These are phyloP conservation scores for Acanthamoeba triangularis DNA, from an alignment of 208 protist species.

Conservation along the genomic window DNA sequence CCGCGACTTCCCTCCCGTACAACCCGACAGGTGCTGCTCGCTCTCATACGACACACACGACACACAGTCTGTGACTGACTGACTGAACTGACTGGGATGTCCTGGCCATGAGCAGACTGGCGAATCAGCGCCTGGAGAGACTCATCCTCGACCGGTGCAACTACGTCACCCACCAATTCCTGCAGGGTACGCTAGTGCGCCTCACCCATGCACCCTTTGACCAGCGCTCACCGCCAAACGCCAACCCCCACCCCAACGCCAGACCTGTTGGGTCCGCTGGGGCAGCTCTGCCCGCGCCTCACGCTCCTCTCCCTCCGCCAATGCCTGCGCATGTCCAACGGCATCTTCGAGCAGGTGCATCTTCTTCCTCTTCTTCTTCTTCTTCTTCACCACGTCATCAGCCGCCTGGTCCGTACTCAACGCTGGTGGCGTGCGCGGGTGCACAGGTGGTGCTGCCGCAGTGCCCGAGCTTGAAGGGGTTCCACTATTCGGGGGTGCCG, in stretches of 20 bases:
- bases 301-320: neutral
- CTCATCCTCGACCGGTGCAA: neutral
- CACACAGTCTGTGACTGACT: too few species aligned
- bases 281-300: neutral
- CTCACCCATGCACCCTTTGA: too few species aligned
- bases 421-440: too few species aligned
- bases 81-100: too few species aligned
- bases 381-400: too few species aligned
- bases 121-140: neutral
- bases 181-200: constrained; percentile 17
- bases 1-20: neutral
- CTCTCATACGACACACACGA: neutral
- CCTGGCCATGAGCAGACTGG: too few species aligned
- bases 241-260: too few species aligned
- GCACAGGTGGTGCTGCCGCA: neutral
- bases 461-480: neutral
- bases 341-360: neutral
- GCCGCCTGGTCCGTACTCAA: too few species aligned
- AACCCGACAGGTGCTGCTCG: neutral
- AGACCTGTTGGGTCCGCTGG: constrained; percentile 25
- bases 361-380: neutral
- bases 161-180: neutral
- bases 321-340: neutral
- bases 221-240: too few species aligned
- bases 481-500: neutral